phyloP scores from a whole-genome alignment of 495 filamentous ascomycete genomes.

The Penicillium daleae region DNA sequence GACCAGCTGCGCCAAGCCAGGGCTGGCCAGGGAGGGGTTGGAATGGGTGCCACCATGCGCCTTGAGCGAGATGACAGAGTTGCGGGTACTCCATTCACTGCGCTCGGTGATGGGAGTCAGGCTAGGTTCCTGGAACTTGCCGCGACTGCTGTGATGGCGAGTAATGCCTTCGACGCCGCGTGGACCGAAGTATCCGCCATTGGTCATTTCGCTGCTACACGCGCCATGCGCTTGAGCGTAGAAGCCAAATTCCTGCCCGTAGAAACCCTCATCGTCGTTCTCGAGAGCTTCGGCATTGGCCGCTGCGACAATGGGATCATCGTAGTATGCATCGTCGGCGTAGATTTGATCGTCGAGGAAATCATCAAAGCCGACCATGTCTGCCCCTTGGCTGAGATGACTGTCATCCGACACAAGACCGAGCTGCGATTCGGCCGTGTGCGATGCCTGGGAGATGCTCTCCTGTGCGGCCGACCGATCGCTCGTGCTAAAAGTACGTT shows the following conservation, averaged over 20 bases:
- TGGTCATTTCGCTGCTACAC: constrained; percentile 57
- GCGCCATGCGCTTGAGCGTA: constrained; percentile 69
- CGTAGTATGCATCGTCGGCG: constrained; percentile 68
- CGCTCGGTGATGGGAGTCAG: constrained; percentile 96
- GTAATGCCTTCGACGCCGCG: constrained; percentile 63
- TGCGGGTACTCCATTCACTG: constrained; percentile 93
- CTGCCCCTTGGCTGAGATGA: constrained; percentile 47
- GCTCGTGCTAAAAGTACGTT: constrained; percentile 53
- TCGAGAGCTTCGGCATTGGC: constrained; percentile 94
- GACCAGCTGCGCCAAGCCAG: constrained; percentile 72
- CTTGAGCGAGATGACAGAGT: constrained; percentile 77
- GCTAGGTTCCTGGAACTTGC: constrained; percentile 81
- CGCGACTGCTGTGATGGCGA: constrained; percentile 69
- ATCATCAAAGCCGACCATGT: constrained; percentile 44
- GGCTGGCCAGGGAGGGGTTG: constrained; percentile 52
- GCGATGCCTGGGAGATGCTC: constrained; percentile 36
- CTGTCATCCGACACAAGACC: constrained; percentile 51
- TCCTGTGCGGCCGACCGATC: constrained; percentile 42
- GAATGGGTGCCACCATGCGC: constrained; percentile 55
- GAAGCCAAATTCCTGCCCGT: constrained; percentile 98
- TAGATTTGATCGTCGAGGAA: constrained; percentile 59
- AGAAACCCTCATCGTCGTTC: constrained; percentile 89
- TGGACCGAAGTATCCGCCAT: constrained; percentile 91
- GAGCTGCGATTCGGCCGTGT: constrained; percentile 52
- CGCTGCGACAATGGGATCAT: constrained; percentile 89